Conservation (phyloP, 176 grass and related monocot species). For the Alopecurus myosuroides region DNA sequence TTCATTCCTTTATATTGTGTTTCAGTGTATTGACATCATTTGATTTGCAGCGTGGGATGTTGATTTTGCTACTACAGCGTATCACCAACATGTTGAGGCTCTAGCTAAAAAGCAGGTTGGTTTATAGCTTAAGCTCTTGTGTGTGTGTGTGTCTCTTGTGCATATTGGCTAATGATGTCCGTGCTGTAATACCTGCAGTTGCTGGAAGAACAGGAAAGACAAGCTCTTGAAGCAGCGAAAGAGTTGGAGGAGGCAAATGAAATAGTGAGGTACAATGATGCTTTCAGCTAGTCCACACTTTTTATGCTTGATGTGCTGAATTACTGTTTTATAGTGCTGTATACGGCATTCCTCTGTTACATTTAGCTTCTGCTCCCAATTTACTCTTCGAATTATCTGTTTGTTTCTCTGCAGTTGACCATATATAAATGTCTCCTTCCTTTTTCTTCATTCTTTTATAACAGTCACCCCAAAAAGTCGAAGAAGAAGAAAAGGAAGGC, state of each 20-base stretch:
- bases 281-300: neutral
- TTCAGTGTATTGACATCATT: constrained; percentile 11
- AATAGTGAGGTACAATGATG: constrained; percentile 50
- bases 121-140: constrained; percentile 22
- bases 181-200: constrained; percentile 50
- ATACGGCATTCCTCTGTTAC: neutral
- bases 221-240: constrained; percentile 58
- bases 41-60: constrained; percentile 90
- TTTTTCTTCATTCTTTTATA: constrained; percentile 16
- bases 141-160: neutral
- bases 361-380: neutral
- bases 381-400: neutral
- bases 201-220: constrained; percentile 90
- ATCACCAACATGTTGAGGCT: constrained; percentile 93
- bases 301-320: constrained; percentile 5
- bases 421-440: neutral
- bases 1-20: neutral
- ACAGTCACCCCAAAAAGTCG: constrained; percentile 52
- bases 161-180: constrained; percentile 4
- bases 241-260: constrained; percentile 63
- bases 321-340: constrained; percentile 8
- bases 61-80: constrained; percentile 90
- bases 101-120: constrained; percentile 85
- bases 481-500: constrained; percentile 84
- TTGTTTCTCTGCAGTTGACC: neutral